phyloP scores from a whole-genome alignment of 1,284 basidiomycete genomes.

The Rhodotorula sp. region DNA sequence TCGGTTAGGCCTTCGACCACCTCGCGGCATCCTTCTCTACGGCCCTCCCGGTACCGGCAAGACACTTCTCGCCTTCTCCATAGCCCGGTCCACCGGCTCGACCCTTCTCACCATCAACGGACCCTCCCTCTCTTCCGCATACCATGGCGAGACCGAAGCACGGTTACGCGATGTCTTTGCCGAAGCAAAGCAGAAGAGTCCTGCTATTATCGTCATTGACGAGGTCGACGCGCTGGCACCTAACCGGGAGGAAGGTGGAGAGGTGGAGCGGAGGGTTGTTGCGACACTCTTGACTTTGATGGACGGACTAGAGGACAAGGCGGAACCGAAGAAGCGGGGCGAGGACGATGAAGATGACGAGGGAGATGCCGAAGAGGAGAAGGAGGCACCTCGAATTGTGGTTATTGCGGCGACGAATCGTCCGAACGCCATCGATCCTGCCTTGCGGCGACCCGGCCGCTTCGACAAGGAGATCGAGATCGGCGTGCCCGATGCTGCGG shows the following conservation, averaged over 20 bases:
- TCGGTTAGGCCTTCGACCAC: conserved; percentile 72
- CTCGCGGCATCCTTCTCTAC: conserved; percentile 82
- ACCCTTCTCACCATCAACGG: conserved; percentile 85
- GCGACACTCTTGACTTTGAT: conserved; percentile 92
- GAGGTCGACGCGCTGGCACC: conserved; percentile 96
- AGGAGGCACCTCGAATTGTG: conserved; percentile 63
- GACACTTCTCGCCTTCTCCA: conserved; percentile 85
- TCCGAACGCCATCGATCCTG: conserved; percentile 95
- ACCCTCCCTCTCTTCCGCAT: conserved; percentile 88
- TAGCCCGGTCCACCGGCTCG: conserved; percentile 69
- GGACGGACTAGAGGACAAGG: conserved; percentile 78
- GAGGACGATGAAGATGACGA: conserved; percentile 52
- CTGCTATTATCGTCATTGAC: conserved; percentile 84
- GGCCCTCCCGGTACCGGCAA: conserved; percentile 94
- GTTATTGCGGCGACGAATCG: conserved; percentile 97
- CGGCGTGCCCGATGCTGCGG: conserved; percentile 82
- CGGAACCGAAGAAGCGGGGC: conserved; percentile 22
- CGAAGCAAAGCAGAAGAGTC: conserved; percentile 74
- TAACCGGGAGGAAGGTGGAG: conserved; percentile 77
- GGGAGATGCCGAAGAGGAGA: conserved; percentile 41
- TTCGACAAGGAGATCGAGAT: conserved; percentile 98
- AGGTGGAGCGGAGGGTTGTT: conserved; percentile 93
- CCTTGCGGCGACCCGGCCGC: conserved; percentile 84
- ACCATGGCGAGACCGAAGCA: conserved; percentile 94
- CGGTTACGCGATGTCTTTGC: conserved; percentile 84